Evolutionary conservation across 2,329 filamentous ascomycete species (phyloP).

Genomic region (Cladosporium velox): DNA sequence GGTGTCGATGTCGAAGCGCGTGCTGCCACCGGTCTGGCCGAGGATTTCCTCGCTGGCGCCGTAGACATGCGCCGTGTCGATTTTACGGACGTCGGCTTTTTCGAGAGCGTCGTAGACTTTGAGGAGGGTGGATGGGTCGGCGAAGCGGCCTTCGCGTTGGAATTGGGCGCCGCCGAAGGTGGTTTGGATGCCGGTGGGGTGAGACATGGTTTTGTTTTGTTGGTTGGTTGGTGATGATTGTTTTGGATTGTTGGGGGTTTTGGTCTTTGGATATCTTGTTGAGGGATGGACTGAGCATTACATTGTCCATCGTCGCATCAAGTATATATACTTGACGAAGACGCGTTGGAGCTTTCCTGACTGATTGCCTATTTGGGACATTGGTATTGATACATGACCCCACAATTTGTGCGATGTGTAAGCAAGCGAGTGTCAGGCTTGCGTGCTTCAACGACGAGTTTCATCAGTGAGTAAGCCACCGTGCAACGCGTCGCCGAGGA

Average conservation of each 20-base stretch:
- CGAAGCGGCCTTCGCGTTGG: slow-evolving; percentile 24
- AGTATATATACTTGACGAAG: not conserved
- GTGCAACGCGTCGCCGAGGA: not conserved
- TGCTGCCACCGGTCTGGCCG: slow-evolving; percentile 42
- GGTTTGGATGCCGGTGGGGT: slow-evolving; percentile 36
- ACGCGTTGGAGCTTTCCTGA: not conserved
- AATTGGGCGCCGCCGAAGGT: slow-evolving; percentile 41
- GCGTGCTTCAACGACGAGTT: not conserved
- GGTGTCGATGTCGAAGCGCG: slow-evolving; percentile 50
- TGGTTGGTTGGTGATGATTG: not conserved
- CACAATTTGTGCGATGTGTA: not conserved
- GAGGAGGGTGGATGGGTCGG: slow-evolving; percentile 26
- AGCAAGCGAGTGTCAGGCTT: not conserved
- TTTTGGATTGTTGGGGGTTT: not conserved
- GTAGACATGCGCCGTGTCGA: slow-evolving; percentile 49
- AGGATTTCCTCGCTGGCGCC: slow-evolving; percentile 45
- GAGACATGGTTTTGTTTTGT: slow-evolving; percentile 21
- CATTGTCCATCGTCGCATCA: too few species aligned
- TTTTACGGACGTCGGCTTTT: slow-evolving; percentile 37
- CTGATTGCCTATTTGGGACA: not conserved
- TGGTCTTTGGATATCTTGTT: not conserved
- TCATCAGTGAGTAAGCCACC: not conserved
- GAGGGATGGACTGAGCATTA: not conserved
- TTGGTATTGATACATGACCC: not conserved
- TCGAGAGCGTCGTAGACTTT: slow-evolving; percentile 37